phyloP scores from a whole-genome alignment of 495 filamentous ascomycete species.

The Penicillium canescens region DNA sequence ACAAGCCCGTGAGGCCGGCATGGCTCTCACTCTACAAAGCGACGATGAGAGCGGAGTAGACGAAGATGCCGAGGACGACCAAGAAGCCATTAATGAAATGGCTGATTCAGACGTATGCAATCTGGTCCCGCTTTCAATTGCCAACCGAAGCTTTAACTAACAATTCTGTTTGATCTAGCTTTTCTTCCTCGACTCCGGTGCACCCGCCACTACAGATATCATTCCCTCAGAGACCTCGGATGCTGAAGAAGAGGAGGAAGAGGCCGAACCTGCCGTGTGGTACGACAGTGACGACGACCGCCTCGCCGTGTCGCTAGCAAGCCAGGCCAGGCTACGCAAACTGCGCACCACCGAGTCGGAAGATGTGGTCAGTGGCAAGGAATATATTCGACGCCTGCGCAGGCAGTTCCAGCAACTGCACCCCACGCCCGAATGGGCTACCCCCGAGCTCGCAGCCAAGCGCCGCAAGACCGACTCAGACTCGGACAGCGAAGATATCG shows the following conservation, averaged over 20 bases:
- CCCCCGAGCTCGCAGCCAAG: slow-evolving; percentile 43
- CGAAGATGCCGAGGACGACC: slow-evolving; percentile 26
- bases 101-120: slow-evolving; percentile 38
- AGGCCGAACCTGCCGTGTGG: slow-evolving; percentile 65
- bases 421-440: slow-evolving; percentile 79
- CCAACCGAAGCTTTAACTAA: slow-evolving; percentile 1
- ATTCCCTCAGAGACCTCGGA: slow-evolving; percentile 34
- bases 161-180: slow-evolving; percentile 43
- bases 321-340: slow-evolving; percentile 73
- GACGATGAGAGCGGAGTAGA: slow-evolving; percentile 36
- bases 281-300: slow-evolving; percentile 95
- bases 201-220: slow-evolving; percentile 45
- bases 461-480: slow-evolving; percentile 53
- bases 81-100: slow-evolving; percentile 57
- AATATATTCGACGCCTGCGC: slow-evolving; percentile 78
- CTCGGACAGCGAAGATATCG: slow-evolving; percentile 48
- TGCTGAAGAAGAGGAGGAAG: slow-evolving; percentile 34
- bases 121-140: neutral
- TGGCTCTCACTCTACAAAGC: slow-evolving; percentile 33
- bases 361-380: slow-evolving; percentile 80
- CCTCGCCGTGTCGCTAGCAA: slow-evolving; percentile 76
- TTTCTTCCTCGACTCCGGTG: slow-evolving; percentile 71
- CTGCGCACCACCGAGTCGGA: slow-evolving; percentile 76
- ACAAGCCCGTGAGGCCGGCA: slow-evolving; percentile 30
- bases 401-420: slow-evolving; percentile 80